Evolutionary conservation across 257 asterid species (phyloP), one percentile per base, ranked within the genome.

Genomic region (Linaria vulgaris): DNA sequence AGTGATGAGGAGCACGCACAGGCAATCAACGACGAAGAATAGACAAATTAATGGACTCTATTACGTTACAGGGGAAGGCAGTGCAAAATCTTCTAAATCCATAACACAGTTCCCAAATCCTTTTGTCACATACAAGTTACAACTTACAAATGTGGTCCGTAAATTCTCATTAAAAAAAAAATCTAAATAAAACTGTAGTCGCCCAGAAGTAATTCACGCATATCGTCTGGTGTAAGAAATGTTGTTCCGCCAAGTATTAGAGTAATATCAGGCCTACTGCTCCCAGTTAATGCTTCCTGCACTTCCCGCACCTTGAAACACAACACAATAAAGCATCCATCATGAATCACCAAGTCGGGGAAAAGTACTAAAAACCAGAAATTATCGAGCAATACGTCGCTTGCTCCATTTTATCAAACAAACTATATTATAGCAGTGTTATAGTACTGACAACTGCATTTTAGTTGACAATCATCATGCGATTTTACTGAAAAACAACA

Each of bases 161-260:
- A 24, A 15, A 12, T 21, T 53, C 27, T 31, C 3, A 27, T 2
- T 2, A 27, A 27, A 6, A 6, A 27, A 3, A 27, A 4, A 55
- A 34, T 49, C 62, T 69, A 91, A 53, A 81, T 52, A 72, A 69
- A 85, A 75, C 88, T 77, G 57, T 74, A 69, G 22, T 85, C 90
- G n/a, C 96, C 96, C 77, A 94, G 65, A 60, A 94, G 92, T 31
- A 87, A 75, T 47, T 90, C 95, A 65, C 82, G 71, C 99, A 94
- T 87, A 69, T 87, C 75, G 8, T 84, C 72, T 1, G 99, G 95
- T 39, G 97, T 90, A 51, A 94, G 96, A 74, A 85, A 82, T 62
- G 97, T 85, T 13, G 99, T 94, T 70, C 99, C 99, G 12, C 99
- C 92, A 46, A 94, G 74, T 64, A 94, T 52, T 67, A 94, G 48